Conservation (phyloP, 2,329 filamentous ascomycete genomes). For the Fusarium protoensiforme region DNA sequence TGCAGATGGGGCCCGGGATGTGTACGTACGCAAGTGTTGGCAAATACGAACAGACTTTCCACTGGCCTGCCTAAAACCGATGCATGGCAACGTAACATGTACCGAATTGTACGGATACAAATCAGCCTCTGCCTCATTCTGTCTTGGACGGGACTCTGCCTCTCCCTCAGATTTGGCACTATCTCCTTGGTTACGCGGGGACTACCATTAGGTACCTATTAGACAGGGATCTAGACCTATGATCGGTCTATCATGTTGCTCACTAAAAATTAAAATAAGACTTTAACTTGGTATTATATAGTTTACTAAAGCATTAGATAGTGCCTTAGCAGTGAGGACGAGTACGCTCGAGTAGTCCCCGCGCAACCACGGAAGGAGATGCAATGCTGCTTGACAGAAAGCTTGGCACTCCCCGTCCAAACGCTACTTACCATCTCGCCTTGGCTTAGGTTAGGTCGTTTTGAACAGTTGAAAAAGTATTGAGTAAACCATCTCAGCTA, state of each 20-base stretch:
- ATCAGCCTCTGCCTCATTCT: background rate
- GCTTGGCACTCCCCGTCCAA: conserved; percentile 1
- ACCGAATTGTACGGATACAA: background rate
- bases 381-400: background rate
- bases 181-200: no score
- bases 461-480: background rate
- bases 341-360: no score
- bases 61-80: background rate
- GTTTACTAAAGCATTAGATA: no score
- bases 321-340: no score
- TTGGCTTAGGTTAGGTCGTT: no score
- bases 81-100: background rate
- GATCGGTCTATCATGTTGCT: no score
- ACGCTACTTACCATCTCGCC: background rate
- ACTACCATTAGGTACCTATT: no score
- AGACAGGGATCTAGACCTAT: no score
- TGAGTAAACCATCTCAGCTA: background rate
- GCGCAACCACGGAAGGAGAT: no score
- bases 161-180: background rate
- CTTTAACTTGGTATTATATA: no score
- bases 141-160: background rate
- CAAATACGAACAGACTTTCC: background rate
- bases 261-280: no score
- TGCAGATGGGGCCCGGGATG: background rate
- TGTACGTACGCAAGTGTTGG: background rate